Conservation (phyloP, 2,329 filamentous ascomycete genomes). For the Talaromyces sp. region DNA sequence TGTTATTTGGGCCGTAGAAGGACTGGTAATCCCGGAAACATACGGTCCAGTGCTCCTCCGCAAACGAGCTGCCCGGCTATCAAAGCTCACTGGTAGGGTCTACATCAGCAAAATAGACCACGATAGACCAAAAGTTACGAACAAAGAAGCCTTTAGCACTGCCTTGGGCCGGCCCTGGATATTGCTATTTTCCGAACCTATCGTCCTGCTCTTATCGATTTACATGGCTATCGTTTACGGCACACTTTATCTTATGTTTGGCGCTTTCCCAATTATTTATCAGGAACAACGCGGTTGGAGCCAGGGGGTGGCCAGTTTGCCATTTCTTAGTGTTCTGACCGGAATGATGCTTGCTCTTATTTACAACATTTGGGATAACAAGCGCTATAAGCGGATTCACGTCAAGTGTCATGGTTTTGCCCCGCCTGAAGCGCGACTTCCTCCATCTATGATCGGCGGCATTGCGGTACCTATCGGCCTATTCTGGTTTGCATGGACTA, state of each 20-base stretch:
- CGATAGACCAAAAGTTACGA: slow-evolving; percentile 23
- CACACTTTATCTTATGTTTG: slow-evolving; percentile 22
- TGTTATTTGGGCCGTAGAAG: slow-evolving; percentile 36
- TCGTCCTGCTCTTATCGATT: slow-evolving; percentile 21
- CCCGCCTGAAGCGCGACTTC: slow-evolving; percentile 52
- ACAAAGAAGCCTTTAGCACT: slow-evolving; percentile 30
- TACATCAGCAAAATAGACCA: slow-evolving; percentile 37
- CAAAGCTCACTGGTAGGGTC: slow-evolving; percentile 44
- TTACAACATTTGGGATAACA: slow-evolving; percentile 37
- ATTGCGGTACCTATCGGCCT: slow-evolving; percentile 43
- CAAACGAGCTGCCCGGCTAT: slow-evolving; percentile 26
- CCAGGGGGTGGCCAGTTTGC: slow-evolving; percentile 33
- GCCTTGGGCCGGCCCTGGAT: slow-evolving; percentile 18
- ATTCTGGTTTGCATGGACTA: slow-evolving; percentile 47
- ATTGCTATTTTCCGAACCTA: slow-evolving; percentile 23
- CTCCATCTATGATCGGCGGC: slow-evolving; percentile 43
- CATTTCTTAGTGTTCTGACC: slow-evolving; percentile 39
- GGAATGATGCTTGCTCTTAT: slow-evolving; percentile 31
- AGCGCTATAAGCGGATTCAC: slow-evolving; percentile 34
- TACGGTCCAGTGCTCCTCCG: slow-evolving; percentile 5
- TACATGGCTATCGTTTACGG: slow-evolving; percentile 26
- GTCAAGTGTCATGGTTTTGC: slow-evolving; percentile 50
- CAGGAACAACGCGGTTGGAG: slow-evolving; percentile 33
- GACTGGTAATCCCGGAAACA: slow-evolving; percentile 43
- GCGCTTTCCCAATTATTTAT: slow-evolving; percentile 24